phyloP scores from a whole-genome alignment of 345 rosid species.

The Eucalyptus sp. region DNA sequence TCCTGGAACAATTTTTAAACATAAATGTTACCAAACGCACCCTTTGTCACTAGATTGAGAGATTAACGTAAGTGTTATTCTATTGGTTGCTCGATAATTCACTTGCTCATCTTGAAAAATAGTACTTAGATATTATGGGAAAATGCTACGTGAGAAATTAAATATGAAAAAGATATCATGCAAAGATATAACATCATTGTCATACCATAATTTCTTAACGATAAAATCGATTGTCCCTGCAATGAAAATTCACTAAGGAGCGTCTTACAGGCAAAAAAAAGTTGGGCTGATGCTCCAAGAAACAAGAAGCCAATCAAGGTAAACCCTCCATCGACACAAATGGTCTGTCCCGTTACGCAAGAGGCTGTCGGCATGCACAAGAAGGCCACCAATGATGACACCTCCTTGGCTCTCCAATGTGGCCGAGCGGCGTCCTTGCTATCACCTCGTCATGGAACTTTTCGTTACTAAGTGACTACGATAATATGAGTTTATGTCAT shows the following conservation, averaged over 20 bases:
- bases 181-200: background rate
- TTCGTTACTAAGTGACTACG: background rate
- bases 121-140: background rate
- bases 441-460: background rate
- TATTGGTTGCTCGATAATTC: background rate
- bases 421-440: slow-evolving; percentile 18
- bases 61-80: background rate
- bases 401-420: slow-evolving; percentile 26
- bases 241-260: too few relatives aligned
- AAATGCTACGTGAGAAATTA: background rate
- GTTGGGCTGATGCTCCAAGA: too few relatives aligned
- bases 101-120: background rate
- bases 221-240: background rate
- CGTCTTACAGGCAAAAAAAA: too few relatives aligned
- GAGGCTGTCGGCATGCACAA: slow-evolving; percentile 40
- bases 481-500: background rate
- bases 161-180: background rate
- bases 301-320: too few relatives aligned
- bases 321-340: slow-evolving; percentile 40
- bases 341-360: slow-evolving; percentile 29
- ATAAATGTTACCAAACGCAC: too few relatives aligned
- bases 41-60: background rate
- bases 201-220: background rate
- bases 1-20: too few relatives aligned
- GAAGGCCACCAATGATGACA: slow-evolving; percentile 23